Conservation (phyloP, 768 basidiomycete species). For the Steccherinum ochraceum region DNA sequence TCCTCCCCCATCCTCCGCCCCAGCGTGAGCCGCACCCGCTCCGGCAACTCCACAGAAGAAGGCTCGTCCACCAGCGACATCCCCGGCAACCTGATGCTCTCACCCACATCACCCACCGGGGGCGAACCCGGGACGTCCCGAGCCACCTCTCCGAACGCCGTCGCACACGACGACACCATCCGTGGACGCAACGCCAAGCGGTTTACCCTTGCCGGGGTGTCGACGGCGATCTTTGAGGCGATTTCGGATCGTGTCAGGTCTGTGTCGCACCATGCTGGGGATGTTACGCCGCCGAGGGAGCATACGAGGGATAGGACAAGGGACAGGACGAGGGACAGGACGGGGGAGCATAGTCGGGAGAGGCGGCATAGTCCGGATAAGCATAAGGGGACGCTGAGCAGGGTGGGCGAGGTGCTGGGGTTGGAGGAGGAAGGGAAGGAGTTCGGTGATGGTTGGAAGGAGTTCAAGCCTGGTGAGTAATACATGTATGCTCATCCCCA, state of each 20-base stretch:
- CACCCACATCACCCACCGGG: not conserved
- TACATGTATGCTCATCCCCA: not conserved
- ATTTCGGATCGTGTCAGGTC: constrained; percentile 41
- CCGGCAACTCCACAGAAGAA: constrained; percentile 13
- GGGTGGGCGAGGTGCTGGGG: constrained; percentile 35
- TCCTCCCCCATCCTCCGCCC: not conserved
- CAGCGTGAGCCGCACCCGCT: constrained; percentile 10
- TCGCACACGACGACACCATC: constrained; percentile 14
- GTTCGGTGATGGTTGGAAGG: constrained; percentile 62
- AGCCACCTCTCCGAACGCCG: constrained; percentile 12
- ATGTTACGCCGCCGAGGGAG: constrained; percentile 5
- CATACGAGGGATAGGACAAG: constrained; percentile 12
- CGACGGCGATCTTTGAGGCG: constrained; percentile 41
- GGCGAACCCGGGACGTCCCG: constrained; percentile 13
- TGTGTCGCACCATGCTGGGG: constrained; percentile 27
- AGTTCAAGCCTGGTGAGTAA: constrained; percentile 75
- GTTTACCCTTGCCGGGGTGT: constrained; percentile 49
- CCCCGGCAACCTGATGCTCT: not conserved
- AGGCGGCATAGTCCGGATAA: constrained; percentile 22
- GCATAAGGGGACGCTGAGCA: constrained; percentile 16
- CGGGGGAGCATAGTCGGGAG: constrained; percentile 15
- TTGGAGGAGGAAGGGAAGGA: constrained; percentile 34
- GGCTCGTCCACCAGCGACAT: constrained; percentile 14
- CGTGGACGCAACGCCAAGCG: constrained; percentile 37
- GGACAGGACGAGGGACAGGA: constrained; percentile 6